Evolutionary conservation across 148 eudicot species (phyloP).

Genomic region (Pharnaceum exiguum): DNA sequence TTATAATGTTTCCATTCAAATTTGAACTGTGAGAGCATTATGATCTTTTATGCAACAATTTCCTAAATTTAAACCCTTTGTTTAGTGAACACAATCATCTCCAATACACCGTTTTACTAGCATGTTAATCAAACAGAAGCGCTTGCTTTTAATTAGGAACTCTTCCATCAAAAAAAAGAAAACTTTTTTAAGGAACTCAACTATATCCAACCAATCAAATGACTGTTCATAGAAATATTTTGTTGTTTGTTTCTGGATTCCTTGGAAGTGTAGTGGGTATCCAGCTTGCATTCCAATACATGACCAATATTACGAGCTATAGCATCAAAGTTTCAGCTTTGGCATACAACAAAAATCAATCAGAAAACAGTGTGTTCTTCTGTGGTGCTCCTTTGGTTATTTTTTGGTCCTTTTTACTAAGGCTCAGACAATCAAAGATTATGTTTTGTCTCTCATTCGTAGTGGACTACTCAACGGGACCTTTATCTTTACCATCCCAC

Average conservation of each 20-base stretch:
- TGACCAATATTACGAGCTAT: constrained; percentile 1
- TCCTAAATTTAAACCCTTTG: no score
- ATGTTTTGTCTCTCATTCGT: constrained; percentile 7
- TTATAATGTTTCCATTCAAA: no score
- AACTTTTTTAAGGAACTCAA: no score
- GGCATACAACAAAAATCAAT: constrained; percentile 19
- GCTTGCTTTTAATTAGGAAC: no score
- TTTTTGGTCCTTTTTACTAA: constrained; percentile 11
- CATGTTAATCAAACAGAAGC: no score
- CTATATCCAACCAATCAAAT: constrained; percentile 6
- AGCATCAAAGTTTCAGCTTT: constrained; percentile 12
- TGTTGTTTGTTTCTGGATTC: neutral
- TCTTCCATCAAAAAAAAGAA: no score
- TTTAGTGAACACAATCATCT: no score
- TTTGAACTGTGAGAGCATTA: no score
- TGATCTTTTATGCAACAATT: no score
- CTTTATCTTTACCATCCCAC: constrained; percentile 33
- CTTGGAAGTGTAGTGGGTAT: constrained; percentile 16
- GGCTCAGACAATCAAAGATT: constrained; percentile 13
- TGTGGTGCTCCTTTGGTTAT: constrained; percentile 14
- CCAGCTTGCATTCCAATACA: constrained; percentile 14
- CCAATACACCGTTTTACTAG: no score
- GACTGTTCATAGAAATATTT: constrained; percentile 17
- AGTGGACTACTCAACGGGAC: constrained; percentile 12
- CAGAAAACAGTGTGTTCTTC: constrained; percentile 4